phyloP scores from a whole-genome alignment of 2,329 filamentous ascomycete genomes.

The Ambrosiella xylebori region DNA sequence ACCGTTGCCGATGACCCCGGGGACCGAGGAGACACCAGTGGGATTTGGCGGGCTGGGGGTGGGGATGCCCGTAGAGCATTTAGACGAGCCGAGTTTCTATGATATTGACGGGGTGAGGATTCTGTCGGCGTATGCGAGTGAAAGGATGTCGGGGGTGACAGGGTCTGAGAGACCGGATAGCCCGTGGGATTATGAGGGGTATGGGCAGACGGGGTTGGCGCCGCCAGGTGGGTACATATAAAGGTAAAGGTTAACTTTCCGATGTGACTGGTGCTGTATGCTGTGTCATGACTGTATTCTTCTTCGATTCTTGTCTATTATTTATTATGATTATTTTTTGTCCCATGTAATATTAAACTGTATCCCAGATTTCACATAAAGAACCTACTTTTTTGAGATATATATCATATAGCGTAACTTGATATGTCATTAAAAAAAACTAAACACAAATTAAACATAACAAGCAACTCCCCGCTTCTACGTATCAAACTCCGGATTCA shows the following conservation, averaged over 20 bases:
- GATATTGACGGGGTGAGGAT: slow-evolving; percentile 5
- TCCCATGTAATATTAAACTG: slow-evolving; percentile 1
- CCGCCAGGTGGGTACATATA: slow-evolving; percentile 3
- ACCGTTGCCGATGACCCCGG: slow-evolving; percentile 2
- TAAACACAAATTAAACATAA: background rate
- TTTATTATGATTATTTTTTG: background rate
- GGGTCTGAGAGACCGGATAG: slow-evolving; percentile 1
- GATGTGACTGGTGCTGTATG: background rate
- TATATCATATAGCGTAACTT: background rate
- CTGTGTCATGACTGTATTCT: background rate
- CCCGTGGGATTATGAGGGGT: slow-evolving; percentile 7
- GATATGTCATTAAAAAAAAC: background rate
- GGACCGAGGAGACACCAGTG: background rate
- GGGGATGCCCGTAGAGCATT: background rate
- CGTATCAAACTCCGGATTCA: slow-evolving; percentile 26
- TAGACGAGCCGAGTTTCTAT: background rate
- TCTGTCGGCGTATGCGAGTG: slow-evolving; percentile 1
- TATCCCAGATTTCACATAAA: background rate
- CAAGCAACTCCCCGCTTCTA: background rate
- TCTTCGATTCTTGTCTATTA: slow-evolving; percentile 9
- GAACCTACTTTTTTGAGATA: background rate
- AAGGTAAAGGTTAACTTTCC: background rate
- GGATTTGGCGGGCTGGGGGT: background rate
- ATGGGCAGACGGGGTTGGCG: background rate
- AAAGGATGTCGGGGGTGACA: background rate